A percentile compares a stretch with the other conserved stretches of the same genome.
These are phyloP conservation scores for Carex littledalei DNA, from an alignment of 176 grass and related monocot species.

Conservation along the genomic window DNA sequence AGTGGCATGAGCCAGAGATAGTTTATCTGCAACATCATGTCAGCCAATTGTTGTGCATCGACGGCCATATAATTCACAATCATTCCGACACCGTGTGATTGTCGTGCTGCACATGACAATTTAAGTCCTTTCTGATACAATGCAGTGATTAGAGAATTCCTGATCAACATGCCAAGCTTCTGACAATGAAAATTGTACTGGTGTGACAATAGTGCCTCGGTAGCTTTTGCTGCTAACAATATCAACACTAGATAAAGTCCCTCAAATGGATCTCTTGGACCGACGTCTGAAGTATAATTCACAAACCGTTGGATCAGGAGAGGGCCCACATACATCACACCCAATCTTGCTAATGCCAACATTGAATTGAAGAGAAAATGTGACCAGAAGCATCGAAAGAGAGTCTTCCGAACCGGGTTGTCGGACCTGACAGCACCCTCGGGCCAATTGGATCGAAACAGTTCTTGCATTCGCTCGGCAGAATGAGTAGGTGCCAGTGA, in stretches of 20 bases:
- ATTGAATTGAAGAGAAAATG: slow-evolving; percentile 53
- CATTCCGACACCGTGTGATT: slow-evolving; percentile 77
- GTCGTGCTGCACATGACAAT: slow-evolving; percentile 68
- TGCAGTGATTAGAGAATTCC: slow-evolving; percentile 71
- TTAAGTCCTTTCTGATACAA: slow-evolving; percentile 82
- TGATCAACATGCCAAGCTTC: slow-evolving; percentile 90
- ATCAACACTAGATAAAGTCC: slow-evolving; percentile 45
- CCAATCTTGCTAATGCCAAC: slow-evolving; percentile 47
- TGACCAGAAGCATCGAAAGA: slow-evolving; percentile 68
- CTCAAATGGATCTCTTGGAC: slow-evolving; percentile 3
- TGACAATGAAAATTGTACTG: slow-evolving; percentile 99
- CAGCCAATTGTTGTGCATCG: slow-evolving; percentile 91
- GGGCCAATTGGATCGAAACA: slow-evolving; percentile 60
- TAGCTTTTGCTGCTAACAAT: slow-evolving; percentile 63
- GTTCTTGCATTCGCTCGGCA: slow-evolving; percentile 61
- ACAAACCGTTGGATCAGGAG: slow-evolving; percentile 88
- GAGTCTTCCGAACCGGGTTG: slow-evolving; percentile 57
- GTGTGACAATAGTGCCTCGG: slow-evolving; percentile 68
- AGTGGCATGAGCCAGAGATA: slow-evolving; percentile 99
- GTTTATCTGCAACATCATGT: slow-evolving; percentile 96
- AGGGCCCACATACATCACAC: slow-evolving; percentile 87
- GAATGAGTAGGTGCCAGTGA: slow-evolving; percentile 46
- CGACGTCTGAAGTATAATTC: slow-evolving; percentile 26
- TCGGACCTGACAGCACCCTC: slow-evolving; percentile 22
- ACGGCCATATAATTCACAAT: slow-evolving; percentile 99